A percentile compares a stretch with the other conserved stretches of the same genome.
These are phyloP conservation scores for Pseudozyma sp. DNA, from an alignment of 1,284 basidiomycete genomes.

Conservation along the genomic window DNA sequence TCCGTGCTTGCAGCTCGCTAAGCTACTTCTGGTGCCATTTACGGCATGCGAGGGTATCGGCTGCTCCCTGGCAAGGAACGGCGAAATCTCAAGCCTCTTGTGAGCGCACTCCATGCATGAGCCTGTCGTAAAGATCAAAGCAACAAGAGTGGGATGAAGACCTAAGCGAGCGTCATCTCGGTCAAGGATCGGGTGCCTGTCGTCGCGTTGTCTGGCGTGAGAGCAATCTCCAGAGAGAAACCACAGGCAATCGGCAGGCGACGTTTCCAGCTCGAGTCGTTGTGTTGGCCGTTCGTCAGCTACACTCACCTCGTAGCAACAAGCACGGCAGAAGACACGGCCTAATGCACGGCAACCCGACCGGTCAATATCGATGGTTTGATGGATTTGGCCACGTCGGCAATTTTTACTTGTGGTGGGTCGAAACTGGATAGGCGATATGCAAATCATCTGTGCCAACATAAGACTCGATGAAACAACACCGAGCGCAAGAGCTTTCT, in stretches of 20 bases:
- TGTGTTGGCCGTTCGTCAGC: too few relatives aligned
- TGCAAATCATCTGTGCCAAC: background rate
- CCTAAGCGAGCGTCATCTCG: conserved; percentile 13
- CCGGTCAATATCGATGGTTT: background rate
- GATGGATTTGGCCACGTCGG: background rate
- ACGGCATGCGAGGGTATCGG: background rate
- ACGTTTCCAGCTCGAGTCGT: too few relatives aligned
- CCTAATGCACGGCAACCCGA: background rate
- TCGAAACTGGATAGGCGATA: background rate
- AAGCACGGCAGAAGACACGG: too few relatives aligned
- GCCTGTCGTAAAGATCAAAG: background rate
- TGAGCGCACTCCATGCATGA: too few relatives aligned
- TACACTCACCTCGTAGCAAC: too few relatives aligned
- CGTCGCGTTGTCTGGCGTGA: background rate
- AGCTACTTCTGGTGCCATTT: conserved; percentile 3
- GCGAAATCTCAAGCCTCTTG: background rate
- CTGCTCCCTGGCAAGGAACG: background rate
- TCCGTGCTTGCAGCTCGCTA: conserved; percentile 45
- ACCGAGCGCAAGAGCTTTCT: too few relatives aligned
- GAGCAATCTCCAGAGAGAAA: background rate
- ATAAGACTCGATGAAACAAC: too few relatives aligned
- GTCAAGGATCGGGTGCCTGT: conserved; percentile 25
- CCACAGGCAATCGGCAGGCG: too few relatives aligned
- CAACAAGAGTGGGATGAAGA: background rate
- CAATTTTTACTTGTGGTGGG: background rate